Percentiles rank a stretch among this genome's conserved stretches.
Conservation (phyloP, 192 early-diverging fungal species). For the Helicostylum pulchrum region DNA sequence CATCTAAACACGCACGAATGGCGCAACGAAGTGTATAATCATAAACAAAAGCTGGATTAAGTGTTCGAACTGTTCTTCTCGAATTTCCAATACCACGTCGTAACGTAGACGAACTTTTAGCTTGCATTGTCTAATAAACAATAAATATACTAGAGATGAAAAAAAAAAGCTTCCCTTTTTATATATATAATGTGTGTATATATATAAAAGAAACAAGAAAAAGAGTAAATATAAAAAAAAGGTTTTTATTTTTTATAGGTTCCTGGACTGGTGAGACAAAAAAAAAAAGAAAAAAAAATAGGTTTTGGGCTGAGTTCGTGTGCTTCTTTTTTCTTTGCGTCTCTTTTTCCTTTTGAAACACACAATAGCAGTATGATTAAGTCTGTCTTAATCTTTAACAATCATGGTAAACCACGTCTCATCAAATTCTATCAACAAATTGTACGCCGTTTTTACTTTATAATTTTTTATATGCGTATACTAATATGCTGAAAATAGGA, state of each 20-base stretch:
- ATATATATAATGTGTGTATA: too few relatives aligned
- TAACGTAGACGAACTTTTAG: constrained; percentile 12
- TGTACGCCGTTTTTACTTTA: constrained; percentile 39
- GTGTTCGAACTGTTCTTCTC: background rate
- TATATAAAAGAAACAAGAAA: background rate
- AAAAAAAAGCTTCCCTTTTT: too few relatives aligned
- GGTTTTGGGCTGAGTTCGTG: background rate
- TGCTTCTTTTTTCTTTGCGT: background rate
- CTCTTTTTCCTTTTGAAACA: too few relatives aligned
- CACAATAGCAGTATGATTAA: constrained; percentile 64
- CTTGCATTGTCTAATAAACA: constrained; percentile 8
- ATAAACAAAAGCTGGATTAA: constrained; percentile 28
- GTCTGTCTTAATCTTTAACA: constrained; percentile 99
- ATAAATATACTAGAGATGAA: too few relatives aligned
- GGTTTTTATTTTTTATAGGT: background rate
- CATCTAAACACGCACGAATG: constrained; percentile 34
- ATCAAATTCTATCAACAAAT: constrained; percentile 94
- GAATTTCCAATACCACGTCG: constrained; percentile 19
- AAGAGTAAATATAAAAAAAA: background rate
- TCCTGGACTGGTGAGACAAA: background rate
- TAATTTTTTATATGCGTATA: background rate
- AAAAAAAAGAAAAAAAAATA: background rate
- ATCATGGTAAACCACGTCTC: constrained; percentile 91
- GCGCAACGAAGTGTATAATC: constrained; percentile 40
- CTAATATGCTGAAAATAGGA: constrained; percentile 50